Conservation (phyloP, 2,329 filamentous ascomycete species). For the Epichloe coenophiala region DNA sequence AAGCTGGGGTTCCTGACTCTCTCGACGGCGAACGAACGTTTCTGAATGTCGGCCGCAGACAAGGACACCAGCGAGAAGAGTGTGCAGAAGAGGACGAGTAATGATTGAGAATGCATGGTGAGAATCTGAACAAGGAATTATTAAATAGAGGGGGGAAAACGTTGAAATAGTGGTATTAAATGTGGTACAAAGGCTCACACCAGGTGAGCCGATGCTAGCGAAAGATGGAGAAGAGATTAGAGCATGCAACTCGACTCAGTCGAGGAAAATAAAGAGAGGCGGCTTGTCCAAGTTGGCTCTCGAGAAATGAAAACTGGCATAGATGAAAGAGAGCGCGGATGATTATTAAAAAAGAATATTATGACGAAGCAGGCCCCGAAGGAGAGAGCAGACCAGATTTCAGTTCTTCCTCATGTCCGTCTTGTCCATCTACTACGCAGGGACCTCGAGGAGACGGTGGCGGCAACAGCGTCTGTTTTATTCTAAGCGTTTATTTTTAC, state of each 20-base stretch:
- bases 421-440: no score
- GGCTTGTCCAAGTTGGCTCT: background rate
- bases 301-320: background rate
- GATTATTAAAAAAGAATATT: background rate
- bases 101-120: slow-evolving; percentile 8
- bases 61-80: slow-evolving; percentile 35
- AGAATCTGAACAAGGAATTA: no score
- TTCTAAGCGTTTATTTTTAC: no score
- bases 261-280: background rate
- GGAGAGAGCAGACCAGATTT: background rate
- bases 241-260: background rate
- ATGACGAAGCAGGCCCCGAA: background rate
- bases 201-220: background rate
- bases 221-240: background rate
- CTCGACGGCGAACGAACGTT: slow-evolving; percentile 49
- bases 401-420: no score
- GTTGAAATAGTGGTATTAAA: background rate
- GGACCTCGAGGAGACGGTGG: no score
- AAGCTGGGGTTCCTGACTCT: slow-evolving; percentile 41
- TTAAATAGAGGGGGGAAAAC: no score
- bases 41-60: slow-evolving; percentile 28
- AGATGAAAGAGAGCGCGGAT: background rate
- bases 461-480: no score
- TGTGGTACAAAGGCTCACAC: background rate
- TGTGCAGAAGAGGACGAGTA: slow-evolving; percentile 23